Conservation (phyloP, 257 asterid species). For the Solanum sejunctum region DNA sequence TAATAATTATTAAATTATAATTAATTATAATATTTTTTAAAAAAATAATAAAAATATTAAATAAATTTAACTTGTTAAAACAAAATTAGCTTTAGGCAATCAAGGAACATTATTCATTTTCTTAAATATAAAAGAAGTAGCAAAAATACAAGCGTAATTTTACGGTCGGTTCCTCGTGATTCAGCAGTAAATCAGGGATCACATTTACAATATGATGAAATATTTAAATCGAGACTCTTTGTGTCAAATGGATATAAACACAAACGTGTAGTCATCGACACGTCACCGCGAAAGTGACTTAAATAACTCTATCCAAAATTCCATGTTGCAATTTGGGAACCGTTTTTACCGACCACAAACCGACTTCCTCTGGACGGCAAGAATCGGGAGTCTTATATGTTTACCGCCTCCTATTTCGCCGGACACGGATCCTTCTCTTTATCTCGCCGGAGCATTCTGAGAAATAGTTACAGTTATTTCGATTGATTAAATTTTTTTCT, state of each 20-base stretch:
- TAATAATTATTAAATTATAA: too few species aligned
- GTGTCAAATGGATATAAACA: not conserved
- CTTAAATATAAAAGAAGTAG: too few species aligned
- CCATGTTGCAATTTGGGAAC: not conserved
- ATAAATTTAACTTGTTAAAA: too few species aligned
- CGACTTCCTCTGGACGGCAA: constrained; percentile 1
- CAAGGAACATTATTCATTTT: too few species aligned
- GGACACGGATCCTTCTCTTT: not conserved
- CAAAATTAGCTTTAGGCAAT: too few species aligned
- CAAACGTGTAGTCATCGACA: not conserved
- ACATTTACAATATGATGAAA: not conserved
- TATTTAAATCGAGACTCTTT: too few species aligned
- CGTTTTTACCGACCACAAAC: not conserved
- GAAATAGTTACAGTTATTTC: not conserved
- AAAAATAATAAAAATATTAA: too few species aligned
- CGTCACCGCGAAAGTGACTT: not conserved
- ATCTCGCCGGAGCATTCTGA: not conserved
- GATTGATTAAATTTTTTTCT: not conserved
- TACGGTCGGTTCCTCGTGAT: too few species aligned
- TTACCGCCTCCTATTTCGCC: not conserved
- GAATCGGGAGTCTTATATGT: constrained; percentile 8
- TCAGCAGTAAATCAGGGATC: not conserved
- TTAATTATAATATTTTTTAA: too few species aligned
- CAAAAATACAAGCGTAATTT: too few species aligned
- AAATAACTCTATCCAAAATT: not conserved